Evolutionary conservation across 768 basidiomycete genomes (phyloP), one percentile per base, ranked within the genome.

Genomic region (Steccherinum ochraceum): DNA sequence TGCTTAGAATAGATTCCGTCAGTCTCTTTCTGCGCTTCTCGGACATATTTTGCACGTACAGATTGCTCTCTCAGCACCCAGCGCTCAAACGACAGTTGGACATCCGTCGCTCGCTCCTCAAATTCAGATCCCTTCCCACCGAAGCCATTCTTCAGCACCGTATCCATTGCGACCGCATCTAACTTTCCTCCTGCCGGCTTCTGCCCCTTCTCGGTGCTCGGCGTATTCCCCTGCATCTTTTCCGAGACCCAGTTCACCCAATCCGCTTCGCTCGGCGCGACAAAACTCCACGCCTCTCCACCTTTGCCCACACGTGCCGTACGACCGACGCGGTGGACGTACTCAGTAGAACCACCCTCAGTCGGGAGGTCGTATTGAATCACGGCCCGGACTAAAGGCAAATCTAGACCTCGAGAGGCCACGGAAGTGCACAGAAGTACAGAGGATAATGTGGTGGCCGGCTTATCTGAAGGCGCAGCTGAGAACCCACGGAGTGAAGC

Each of bases 291-390:
- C 2, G 94, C 92, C 65, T 98, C 92, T 53, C 96, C 96, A 21
- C 91, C 89, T 58, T 86, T 89, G 12, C 96, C 96, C 5, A 88
- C 94, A 65, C 96, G 91, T 12, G 96, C 96, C 2, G 96, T 99
- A 46, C 96, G 84, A 24, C 96, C 96, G 5, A 98, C 91, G 44
- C 96, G 81, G 70, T 99, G 96, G 10, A 99, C 84, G 59, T 99
- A 98, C 64, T 99, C 96, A 11, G 87, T 96, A 23, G 85, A 84
- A 10, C 96, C 95, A 16, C 93, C 90, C 72, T 99, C 96, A 0
- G 96, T 98, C 0, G 96, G 95, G 19, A 98, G 79, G 64, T 99
- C 96, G 61, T 96, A 96, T 63, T 99, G 96, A 25, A 98, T 71
- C 54, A 99, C 93, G 2, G 91, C 89, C 27, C 87, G 84, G 5